Conservation (phyloP, 2,329 filamentous ascomycete species). For the Fusarium sp. region DNA sequence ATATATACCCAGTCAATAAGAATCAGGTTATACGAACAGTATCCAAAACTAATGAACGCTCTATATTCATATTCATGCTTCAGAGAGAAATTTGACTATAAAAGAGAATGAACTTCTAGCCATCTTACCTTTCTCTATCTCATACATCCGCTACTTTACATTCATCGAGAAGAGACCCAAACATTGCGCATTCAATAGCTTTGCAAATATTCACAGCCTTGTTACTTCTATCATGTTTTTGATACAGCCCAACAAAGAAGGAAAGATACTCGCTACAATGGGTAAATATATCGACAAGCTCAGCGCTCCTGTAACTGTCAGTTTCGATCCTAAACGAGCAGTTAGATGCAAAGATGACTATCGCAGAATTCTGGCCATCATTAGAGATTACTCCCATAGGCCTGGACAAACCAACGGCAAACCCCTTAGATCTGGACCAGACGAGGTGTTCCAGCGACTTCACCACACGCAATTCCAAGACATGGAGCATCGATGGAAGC, state of each 20-base stretch:
- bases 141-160: not conserved
- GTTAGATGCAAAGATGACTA: not conserved
- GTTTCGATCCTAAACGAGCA: not conserved
- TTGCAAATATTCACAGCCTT: not conserved
- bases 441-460: not conserved
- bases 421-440: not conserved
- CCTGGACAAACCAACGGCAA: too few species aligned
- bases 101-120: not conserved
- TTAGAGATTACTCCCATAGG: not conserved
- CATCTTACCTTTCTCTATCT: not conserved
- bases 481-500: not conserved
- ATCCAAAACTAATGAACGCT: not conserved
- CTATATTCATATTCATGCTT: not conserved
- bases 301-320: not conserved
- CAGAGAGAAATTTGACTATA: not conserved
- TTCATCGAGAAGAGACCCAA: not conserved
- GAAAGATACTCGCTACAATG: not conserved
- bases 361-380: not conserved
- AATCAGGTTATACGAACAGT: not conserved
- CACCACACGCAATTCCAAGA: conserved; percentile 5
- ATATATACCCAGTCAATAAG: not conserved
- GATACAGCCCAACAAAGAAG: not conserved
- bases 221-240: not conserved
- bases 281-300: not conserved
- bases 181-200: not conserved